Base-by-base conservation (phyloP, 2,329 filamentous ascomycete species). In the Colletotrichum nymphaeae region DNA sequence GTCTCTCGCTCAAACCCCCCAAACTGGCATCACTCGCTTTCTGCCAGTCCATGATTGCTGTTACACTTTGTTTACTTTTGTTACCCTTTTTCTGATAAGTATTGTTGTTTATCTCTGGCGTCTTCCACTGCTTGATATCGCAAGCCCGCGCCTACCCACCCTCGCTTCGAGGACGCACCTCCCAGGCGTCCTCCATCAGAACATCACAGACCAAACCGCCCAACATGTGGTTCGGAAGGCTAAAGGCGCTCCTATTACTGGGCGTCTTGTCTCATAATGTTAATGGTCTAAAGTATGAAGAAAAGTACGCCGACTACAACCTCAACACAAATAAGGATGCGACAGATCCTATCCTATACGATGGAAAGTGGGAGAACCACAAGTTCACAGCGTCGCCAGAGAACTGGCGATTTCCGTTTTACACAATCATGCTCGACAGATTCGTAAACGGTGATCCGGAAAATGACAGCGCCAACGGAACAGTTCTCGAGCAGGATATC, bases 381-480 rank as follows among this genome's bases (percentile, higher is more conserved):
- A 79, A 78, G 1, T 92, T 88, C 76, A 79, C 81, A 35, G 81
- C 84, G 0, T 92, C 90, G 26, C 91, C 91, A 0, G 79, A 83
- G 0, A 92, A 90, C 77, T 93, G 91, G 91, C 86, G 91, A 30
- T 87, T 93, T 74, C 91, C 91, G 0, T 89, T 92, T 77, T 93
- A 93, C 79, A 91, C 89, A 8, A 81, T 93, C 59, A 91, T 92
- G 78, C 80, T 92, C 9, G 91, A 93, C 79, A 84, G 89, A 72
- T 93, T 89, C 77, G 89, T 91, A 32, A 92, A 93, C 76, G 91
- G 91, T 24, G 88, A 93, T 75, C 90, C 91, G 7, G 84, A 83
- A 1, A 93, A 93, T 77, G 90, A 93, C 77, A 87, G 92, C 76
- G 86, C 87, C 52, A 92, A 92, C 78, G 87, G 85, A 4, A 92